Percentiles rank a stretch among this genome's conserved stretches.
phyloP scores from a whole-genome alignment of 78 protist species.

The Dictyostelium brefeldianum region DNA sequence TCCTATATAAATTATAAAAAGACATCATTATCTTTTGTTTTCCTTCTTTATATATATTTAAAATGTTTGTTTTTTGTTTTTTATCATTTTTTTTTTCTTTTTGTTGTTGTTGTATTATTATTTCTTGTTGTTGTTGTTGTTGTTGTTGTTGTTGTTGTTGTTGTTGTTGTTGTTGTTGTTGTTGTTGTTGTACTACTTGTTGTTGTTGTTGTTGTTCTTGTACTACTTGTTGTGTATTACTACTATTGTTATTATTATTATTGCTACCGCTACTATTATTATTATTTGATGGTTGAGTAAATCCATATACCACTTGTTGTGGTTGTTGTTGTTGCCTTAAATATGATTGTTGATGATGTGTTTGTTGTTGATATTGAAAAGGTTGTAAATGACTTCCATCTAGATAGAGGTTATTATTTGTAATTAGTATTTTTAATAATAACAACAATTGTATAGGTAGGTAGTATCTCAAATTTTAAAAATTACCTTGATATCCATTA shows the following conservation, averaged over 20 bases:
- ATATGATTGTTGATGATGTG: slow-evolving; percentile 3
- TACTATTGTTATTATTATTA: neutral
- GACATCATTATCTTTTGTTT: slow-evolving; percentile 77
- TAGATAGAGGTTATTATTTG: neutral
- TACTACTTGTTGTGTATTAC: neutral
- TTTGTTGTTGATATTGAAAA: slow-evolving; percentile 11
- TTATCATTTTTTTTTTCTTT: too few species aligned
- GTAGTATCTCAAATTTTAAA: too few species aligned
- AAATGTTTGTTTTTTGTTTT: slow-evolving; percentile 17
- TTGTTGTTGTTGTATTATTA: slow-evolving; percentile 1
- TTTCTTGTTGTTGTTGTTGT: slow-evolving; percentile 24
- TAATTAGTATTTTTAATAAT: too few species aligned
- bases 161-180: neutral
- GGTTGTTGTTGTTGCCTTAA: slow-evolving; percentile 5
- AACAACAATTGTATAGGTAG: too few species aligned
- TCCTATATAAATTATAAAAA: slow-evolving; percentile 70
- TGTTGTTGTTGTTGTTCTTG: neutral
- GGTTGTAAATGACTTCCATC: slow-evolving; percentile 19
- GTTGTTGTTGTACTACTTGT: neutral
- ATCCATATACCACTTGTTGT: neutral
- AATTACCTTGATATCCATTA: neutral
- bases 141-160: slow-evolving; percentile 10
- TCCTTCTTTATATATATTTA: slow-evolving; percentile 32
- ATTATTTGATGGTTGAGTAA: neutral
- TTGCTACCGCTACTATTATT: neutral